A percentile compares a stretch with the other conserved stretches of the same genome.
Evolutionary conservation across 805 yeast genomes (phyloP).

Genomic region (Yamadazyma kitorensis): DNA sequence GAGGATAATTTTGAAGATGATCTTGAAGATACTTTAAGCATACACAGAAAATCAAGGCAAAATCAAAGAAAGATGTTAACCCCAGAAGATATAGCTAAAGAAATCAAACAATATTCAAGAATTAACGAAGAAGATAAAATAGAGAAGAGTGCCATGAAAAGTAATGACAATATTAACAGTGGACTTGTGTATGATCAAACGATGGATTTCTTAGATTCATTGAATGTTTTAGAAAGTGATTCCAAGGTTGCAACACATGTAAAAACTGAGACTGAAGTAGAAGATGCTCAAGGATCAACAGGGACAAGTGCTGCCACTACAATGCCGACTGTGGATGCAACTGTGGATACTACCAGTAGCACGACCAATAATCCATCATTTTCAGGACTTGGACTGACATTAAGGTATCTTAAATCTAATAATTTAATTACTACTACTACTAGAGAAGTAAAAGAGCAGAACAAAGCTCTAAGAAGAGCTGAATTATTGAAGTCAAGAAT

Average conservation of each 20-base stretch:
- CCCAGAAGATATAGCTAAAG: slow-evolving; percentile 36
- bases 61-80: slow-evolving; percentile 24
- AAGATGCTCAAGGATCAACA: too few species aligned
- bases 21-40: slow-evolving; percentile 19
- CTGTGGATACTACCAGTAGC: not conserved
- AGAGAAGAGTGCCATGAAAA: slow-evolving; percentile 12
- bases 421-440: slow-evolving; percentile 14
- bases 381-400: slow-evolving; percentile 24
- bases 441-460: not conserved
- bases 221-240: slow-evolving; percentile 8
- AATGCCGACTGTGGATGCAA: not conserved
- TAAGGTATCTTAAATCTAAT: slow-evolving; percentile 23
- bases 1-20: slow-evolving; percentile 25
- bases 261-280: too few species aligned
- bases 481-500: slow-evolving; percentile 28
- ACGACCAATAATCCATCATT: not conserved
- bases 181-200: slow-evolving; percentile 44
- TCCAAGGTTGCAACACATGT: not conserved
- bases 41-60: slow-evolving; percentile 23
- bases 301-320: too few species aligned
- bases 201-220: slow-evolving; percentile 33
- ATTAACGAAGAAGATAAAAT: slow-evolving; percentile 16
- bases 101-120: slow-evolving; percentile 25
- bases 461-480: slow-evolving; percentile 23
- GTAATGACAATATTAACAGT: too few species aligned